Percentiles rank a stretch among this genome's conserved stretches.
Conservation (phyloP, 306 rosid species). For the Trifolium subterraneum region DNA sequence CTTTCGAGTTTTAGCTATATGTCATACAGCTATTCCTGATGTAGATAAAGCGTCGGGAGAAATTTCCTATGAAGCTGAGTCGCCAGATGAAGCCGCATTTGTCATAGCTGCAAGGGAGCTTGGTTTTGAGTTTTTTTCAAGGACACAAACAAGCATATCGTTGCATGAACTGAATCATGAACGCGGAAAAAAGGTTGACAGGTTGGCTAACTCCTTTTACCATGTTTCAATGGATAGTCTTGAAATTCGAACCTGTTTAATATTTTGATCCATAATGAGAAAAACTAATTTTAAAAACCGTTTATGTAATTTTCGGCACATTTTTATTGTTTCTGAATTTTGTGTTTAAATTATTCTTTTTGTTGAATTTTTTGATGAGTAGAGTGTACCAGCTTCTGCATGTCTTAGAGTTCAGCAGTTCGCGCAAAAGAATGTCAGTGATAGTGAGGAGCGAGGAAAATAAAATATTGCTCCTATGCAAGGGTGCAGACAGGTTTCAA, state of each 20-base stretch:
- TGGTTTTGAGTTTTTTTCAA: slow-evolving; percentile 71
- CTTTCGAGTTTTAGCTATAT: slow-evolving; percentile 74
- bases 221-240: slow-evolving; percentile 16
- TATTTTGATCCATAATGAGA: slow-evolving; percentile 34
- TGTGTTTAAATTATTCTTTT: slow-evolving; percentile 19
- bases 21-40: slow-evolving; percentile 85
- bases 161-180: slow-evolving; percentile 64
- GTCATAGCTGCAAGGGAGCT: slow-evolving; percentile 91
- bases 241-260: slow-evolving; percentile 21
- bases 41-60: slow-evolving; percentile 54
- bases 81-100: slow-evolving; percentile 96
- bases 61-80: slow-evolving; percentile 80
- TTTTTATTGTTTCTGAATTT: slow-evolving; percentile 17
- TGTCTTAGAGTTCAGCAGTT: slow-evolving; percentile 83
- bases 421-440: slow-evolving; percentile 96
- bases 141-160: slow-evolving; percentile 72
- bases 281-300: not conserved
- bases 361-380: slow-evolving; percentile 38
- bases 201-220: slow-evolving; percentile 72
- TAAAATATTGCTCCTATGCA: slow-evolving; percentile 73
- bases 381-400: slow-evolving; percentile 79
- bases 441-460: slow-evolving; percentile 72
- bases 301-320: slow-evolving; percentile 9
- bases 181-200: slow-evolving; percentile 70
- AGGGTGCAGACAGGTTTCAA: slow-evolving; percentile 95